Conservation (phyloP, 371 early-diverging fungal genomes). For the Rhizomucor pusillus region DNA sequence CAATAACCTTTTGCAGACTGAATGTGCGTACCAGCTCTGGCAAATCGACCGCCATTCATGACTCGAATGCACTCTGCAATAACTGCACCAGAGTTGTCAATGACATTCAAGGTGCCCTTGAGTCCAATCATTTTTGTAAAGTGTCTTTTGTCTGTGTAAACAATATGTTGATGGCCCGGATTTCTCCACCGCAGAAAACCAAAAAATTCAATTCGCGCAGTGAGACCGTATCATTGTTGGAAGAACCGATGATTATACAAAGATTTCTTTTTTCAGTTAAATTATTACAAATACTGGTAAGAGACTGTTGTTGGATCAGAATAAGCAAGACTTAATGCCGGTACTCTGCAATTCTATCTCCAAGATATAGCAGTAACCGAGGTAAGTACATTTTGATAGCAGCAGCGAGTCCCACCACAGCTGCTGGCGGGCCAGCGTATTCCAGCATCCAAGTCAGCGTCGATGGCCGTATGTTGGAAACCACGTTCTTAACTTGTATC, state of each 20-base stretch:
- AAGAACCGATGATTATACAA: no score
- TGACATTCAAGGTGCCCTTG: slow-evolving; percentile 83
- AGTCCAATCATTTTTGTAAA: slow-evolving; percentile 70
- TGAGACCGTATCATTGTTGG: no score
- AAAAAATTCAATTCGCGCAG: no score
- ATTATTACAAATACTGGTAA: no score
- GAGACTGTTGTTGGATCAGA: no score
- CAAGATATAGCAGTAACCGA: slow-evolving; percentile 3
- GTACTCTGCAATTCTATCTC: slow-evolving; percentile 7
- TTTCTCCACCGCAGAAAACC: no score
- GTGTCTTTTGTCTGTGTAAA: neutral
- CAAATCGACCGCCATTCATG: slow-evolving; percentile 80
- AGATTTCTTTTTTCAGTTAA: no score
- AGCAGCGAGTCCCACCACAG: slow-evolving; percentile 8
- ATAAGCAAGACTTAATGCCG: no score
- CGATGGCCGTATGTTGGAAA: slow-evolving; percentile 44
- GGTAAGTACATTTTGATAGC: slow-evolving; percentile 13
- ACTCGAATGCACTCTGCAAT: slow-evolving; percentile 96
- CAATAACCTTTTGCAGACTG: no score
- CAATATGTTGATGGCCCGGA: neutral
- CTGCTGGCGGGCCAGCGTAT: slow-evolving; percentile 38
- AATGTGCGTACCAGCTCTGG: slow-evolving; percentile 55
- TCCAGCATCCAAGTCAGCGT: slow-evolving; percentile 39
- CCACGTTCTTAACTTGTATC: slow-evolving; percentile 56
- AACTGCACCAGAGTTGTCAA: slow-evolving; percentile 95